Base-by-base conservation (phyloP, 805 yeast genomes). In the Saccharomycopsis synnaedendra region DNA sequence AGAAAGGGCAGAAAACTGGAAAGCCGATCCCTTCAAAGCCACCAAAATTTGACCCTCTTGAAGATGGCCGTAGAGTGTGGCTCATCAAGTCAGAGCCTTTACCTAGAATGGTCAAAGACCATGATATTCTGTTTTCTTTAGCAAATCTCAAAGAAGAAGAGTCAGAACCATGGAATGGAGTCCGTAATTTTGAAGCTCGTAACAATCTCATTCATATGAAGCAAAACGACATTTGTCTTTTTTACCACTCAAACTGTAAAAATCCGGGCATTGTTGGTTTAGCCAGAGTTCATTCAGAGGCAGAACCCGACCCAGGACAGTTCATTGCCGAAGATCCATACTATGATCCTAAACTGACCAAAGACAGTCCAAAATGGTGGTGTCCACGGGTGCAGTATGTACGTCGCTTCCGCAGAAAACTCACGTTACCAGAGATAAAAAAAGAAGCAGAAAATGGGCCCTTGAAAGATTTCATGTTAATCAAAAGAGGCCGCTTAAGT, bases 101-200 rank as follows among this genome's bases (percentile, higher is more conserved):
- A 41, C 53, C 71, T 0, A 59, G 82, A 41, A 59, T 74, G 7
- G 79, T 72, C 44, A 58, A 72, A 0, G 76, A 75, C 2, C 59
- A 60, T 19, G 79, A 76, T 55, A 76, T 71, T 28, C 65, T 66
- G 39, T 76, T 74, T 56, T 65, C 78, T 4, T 60, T 76, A 5
- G 62, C 62, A 5, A 75, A 70, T 32, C 59, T 76, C 8, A 56
- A 65, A 11, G 54, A 64, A 4, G 69, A 64, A 5, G 63, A 58
- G 4, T 51, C 51, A 1, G 74, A 72, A 45, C 67, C 72, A n/a
- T 76, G 82, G 82, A 76, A 74, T 52, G 82, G 82, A 1, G 81
- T 76, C 7, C 62, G 82, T 42, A 76, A 76, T 56, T 69, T 69
- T 51, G 81, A 76, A 59, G 81, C 82, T 1, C 63, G 71, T 50